These are phyloP conservation scores for Trametes cingulata DNA, from an alignment of 768 basidiomycete species.

Conservation along the genomic window DNA sequence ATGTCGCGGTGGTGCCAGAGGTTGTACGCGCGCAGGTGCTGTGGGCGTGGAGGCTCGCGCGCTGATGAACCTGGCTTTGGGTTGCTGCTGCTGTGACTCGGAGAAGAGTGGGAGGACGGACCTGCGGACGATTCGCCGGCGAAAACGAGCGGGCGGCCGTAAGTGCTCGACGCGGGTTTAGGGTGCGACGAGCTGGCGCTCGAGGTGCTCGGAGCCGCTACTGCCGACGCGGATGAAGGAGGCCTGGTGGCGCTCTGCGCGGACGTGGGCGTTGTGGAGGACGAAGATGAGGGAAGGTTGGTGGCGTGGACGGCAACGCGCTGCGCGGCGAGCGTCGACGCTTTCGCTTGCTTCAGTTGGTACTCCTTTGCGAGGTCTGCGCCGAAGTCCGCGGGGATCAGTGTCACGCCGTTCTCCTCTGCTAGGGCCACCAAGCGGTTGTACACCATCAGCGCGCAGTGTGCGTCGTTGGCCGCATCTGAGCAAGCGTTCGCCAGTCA, in stretches of 20 bases:
- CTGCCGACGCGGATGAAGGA: too few relatives aligned
- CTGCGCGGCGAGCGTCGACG: neutral
- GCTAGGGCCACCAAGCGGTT: slow-evolving; percentile 39
- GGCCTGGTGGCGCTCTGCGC: neutral
- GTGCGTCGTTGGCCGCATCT: slow-evolving; percentile 57
- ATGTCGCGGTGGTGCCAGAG: slow-evolving; percentile 42
- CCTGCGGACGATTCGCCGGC: neutral
- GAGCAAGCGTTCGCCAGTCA: neutral
- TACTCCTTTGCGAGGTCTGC: slow-evolving; percentile 29
- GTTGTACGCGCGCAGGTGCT: slow-evolving; percentile 46
- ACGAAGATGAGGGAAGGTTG: neutral
- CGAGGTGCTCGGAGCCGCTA: too few relatives aligned
- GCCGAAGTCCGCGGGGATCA: slow-evolving; percentile 29
- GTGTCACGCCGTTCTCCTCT: slow-evolving; percentile 14
- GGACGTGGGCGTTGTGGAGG: neutral
- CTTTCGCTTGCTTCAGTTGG: neutral
- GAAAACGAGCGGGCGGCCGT: neutral
- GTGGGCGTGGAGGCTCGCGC: slow-evolving; percentile 22
- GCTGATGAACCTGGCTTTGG: too few relatives aligned
- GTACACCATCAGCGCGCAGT: slow-evolving; percentile 48
- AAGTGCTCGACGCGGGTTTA: neutral
- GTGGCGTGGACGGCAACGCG: too few relatives aligned
- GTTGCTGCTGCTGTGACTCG: neutral
- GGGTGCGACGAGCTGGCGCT: neutral
- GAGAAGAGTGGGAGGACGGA: neutral